phyloP scores from a whole-genome alignment of 108 stramenopile genomes.

The Chaetoceros tenuissimus region DNA sequence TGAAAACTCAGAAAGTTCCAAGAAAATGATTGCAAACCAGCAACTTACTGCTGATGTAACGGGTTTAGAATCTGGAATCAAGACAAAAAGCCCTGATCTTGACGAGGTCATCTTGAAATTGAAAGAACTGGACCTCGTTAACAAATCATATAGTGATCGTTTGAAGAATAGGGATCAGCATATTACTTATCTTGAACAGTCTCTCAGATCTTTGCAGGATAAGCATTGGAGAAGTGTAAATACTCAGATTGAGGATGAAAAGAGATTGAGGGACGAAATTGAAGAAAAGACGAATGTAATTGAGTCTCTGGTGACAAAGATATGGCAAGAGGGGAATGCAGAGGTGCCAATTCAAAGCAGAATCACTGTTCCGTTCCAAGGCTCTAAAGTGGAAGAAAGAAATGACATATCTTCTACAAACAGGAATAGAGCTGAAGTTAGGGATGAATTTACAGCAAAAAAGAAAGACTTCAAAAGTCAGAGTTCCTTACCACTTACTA shows the following conservation, averaged over 20 bases:
- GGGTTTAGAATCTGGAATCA: slow-evolving; percentile 52
- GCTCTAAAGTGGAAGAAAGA: not conserved
- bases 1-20: slow-evolving; percentile 48
- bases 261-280: slow-evolving; percentile 49
- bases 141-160: slow-evolving; percentile 74
- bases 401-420: not conserved
- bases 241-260: slow-evolving; percentile 48
- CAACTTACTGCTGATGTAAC: slow-evolving; percentile 59
- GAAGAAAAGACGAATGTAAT: slow-evolving; percentile 44
- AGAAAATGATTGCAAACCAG: slow-evolving; percentile 48
- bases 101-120: slow-evolving; percentile 79
- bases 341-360: not conserved
- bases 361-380: not conserved
- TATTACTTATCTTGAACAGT: slow-evolving; percentile 71
- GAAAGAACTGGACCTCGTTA: slow-evolving; percentile 83
- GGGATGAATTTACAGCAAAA: not conserved
- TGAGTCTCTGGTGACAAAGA: slow-evolving; percentile 5
- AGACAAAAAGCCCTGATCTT: slow-evolving; percentile 67
- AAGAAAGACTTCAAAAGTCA: not conserved
- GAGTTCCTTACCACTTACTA: no score
- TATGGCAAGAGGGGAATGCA: not conserved
- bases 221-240: slow-evolving; percentile 48
- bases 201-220: slow-evolving; percentile 59
- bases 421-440: not conserved
- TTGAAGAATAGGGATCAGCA: slow-evolving; percentile 73